Conservation (phyloP, 139 green algal genomes). For the Eudorina sp. region DNA sequence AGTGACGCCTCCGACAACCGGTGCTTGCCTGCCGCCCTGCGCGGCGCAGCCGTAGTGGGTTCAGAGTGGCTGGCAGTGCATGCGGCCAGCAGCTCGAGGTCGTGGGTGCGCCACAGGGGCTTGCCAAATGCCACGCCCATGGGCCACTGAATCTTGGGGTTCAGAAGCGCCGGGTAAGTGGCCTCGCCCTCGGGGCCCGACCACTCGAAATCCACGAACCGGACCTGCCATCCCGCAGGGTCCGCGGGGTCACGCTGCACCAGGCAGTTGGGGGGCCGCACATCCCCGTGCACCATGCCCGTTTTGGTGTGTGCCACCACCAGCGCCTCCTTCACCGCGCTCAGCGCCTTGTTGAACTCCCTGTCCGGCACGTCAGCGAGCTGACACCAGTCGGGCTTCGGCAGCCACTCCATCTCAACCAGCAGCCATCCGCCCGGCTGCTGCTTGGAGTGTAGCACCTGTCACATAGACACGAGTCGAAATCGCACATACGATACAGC, state of each 20-base stretch:
- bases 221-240: neutral
- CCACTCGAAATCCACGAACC: constrained; percentile 54
- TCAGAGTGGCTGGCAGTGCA: too few species aligned
- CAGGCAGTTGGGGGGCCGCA: neutral
- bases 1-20: too few species aligned
- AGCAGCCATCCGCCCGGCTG: neutral
- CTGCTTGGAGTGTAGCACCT: neutral
- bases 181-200: constrained; percentile 28
- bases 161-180: constrained; percentile 38
- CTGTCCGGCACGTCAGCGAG: neutral
- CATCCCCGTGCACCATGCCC: constrained; percentile 4
- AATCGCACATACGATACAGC: too few species aligned
- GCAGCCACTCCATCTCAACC: constrained; percentile 36
- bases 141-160: constrained; percentile 35
- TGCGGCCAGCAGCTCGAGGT: constrained; percentile 20
- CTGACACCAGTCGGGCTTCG: neutral
- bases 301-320: neutral
- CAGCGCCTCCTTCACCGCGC: too few species aligned
- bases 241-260: neutral
- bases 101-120: constrained; percentile 28
- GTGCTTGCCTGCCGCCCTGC: too few species aligned
- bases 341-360: neutral
- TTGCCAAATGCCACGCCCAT: neutral
- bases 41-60: too few species aligned
- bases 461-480: too few species aligned